A percentile compares a stretch with the other conserved stretches of the same genome.
These are phyloP conservation scores for Polyporus tsugae DNA, from an alignment of 1,284 basidiomycete species.

Conservation along the genomic window DNA sequence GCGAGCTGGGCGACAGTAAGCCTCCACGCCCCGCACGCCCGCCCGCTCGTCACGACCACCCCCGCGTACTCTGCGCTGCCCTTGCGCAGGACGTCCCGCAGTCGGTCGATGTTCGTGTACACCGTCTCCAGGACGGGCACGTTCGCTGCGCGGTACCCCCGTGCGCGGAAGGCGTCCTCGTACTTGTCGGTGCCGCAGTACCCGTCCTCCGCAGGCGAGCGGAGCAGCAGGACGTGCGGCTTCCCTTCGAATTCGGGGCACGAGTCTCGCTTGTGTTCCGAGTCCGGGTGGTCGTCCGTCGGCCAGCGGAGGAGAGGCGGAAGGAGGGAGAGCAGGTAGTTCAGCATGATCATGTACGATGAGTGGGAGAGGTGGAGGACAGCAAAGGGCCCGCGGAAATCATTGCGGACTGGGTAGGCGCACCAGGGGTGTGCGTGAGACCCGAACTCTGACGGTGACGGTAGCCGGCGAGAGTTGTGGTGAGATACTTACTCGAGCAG, in stretches of 20 bases:
- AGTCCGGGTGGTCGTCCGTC: too few species aligned
- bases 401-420: not conserved
- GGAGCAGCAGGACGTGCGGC: constrained; percentile 58
- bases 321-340: constrained; percentile 1
- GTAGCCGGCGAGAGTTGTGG: not conserved
- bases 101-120: constrained; percentile 54
- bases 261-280: not conserved
- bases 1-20: constrained; percentile 18
- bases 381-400: not conserved
- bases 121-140: constrained; percentile 74
- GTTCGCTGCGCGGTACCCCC: constrained; percentile 58
- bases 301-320: not conserved
- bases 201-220: constrained; percentile 52
- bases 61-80: constrained; percentile 50
- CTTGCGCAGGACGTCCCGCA: constrained; percentile 52
- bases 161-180: constrained; percentile 34
- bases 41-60: constrained; percentile 77
- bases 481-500: not conserved
- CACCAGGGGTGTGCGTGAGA: constrained; percentile 1
- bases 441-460: not conserved
- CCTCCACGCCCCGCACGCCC: constrained; percentile 75
- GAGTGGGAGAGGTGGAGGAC: not conserved
- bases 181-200: constrained; percentile 37
- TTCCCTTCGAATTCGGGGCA: not conserved
- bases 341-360: not conserved